Conservation (phyloP, 129 eudicot species). For the Escallonia herrerae region DNA sequence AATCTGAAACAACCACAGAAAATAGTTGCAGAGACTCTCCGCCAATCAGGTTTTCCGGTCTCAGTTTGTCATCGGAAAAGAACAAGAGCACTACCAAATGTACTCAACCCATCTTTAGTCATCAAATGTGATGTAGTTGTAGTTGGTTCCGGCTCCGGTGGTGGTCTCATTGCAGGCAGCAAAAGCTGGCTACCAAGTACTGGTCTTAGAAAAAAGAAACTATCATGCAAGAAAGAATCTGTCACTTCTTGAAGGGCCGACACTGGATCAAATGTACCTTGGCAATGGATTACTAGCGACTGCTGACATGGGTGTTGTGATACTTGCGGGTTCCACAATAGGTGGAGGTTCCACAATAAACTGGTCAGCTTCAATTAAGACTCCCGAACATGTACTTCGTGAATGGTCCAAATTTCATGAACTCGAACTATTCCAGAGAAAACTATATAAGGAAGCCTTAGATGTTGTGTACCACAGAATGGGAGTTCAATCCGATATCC, state of each 20-base stretch:
- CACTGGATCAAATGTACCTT: slow-evolving; percentile 67
- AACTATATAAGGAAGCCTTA: slow-evolving; percentile 43
- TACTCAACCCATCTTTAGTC: slow-evolving; percentile 21
- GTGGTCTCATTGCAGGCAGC: slow-evolving; percentile 75
- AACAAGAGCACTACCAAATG: background rate
- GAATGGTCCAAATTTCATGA: slow-evolving; percentile 48
- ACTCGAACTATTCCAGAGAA: slow-evolving; percentile 46
- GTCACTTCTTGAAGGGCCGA: slow-evolving; percentile 61
- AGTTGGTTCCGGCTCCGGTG: slow-evolving; percentile 75
- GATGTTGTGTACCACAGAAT: slow-evolving; percentile 53
- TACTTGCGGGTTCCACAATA: slow-evolving; percentile 63
- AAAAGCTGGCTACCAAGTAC: slow-evolving; percentile 61
- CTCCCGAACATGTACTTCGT: slow-evolving; percentile 47
- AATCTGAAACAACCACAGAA: slow-evolving; percentile 27
- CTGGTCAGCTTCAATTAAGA: slow-evolving; percentile 71
- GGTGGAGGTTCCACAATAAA: slow-evolving; percentile 80
- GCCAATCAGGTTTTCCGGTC: slow-evolving; percentile 30
- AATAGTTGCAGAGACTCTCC: slow-evolving; percentile 23
- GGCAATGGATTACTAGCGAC: slow-evolving; percentile 53
- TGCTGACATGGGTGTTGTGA: slow-evolving; percentile 36
- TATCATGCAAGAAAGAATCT: slow-evolving; percentile 49
- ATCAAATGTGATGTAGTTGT: slow-evolving; percentile 68
- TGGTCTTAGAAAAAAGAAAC: slow-evolving; percentile 71
- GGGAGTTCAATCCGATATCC: slow-evolving; percentile 49
- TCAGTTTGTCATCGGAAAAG: slow-evolving; percentile 8